phyloP scores from a whole-genome alignment of 2,329 filamentous ascomycete genomes.

The Claviceps pazoutovae region DNA sequence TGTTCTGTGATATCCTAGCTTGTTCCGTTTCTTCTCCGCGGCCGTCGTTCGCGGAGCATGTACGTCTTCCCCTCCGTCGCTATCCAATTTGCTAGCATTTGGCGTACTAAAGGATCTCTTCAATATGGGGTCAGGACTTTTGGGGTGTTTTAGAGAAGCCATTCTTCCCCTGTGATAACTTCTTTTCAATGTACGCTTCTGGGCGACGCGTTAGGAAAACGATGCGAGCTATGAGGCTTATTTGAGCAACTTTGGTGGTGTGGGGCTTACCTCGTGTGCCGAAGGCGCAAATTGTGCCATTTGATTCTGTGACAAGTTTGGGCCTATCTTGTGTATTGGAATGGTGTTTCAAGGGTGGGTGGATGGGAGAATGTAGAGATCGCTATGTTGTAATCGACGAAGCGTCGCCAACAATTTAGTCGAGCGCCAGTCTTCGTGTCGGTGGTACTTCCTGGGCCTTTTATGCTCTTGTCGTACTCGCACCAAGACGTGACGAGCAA shows the following conservation, averaged over 20 bases:
- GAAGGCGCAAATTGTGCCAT: constrained; percentile 3
- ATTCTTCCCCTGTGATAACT: constrained; percentile 1
- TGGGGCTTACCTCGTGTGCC: constrained; percentile 3
- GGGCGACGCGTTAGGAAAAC: not conserved
- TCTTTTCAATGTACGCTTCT: not conserved
- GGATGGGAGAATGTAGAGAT: too few relatives aligned
- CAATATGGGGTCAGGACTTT: constrained; percentile 22
- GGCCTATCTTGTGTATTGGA: not conserved
- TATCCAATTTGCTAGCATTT: constrained; percentile 29
- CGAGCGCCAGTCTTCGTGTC: not conserved
- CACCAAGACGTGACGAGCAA: not conserved
- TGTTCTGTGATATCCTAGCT: constrained; percentile 87
- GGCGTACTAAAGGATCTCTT: constrained; percentile 38
- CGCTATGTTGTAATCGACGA: not conserved
- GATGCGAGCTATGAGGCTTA: not conserved
- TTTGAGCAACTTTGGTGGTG: not conserved
- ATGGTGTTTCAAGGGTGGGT: not conserved
- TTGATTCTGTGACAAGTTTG: not conserved
- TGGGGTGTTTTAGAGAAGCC: constrained; percentile 12
- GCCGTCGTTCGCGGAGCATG: constrained; percentile 17
- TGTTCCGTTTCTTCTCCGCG: constrained; percentile 59
- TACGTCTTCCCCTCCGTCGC: constrained; percentile 15
- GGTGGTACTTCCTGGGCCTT: not conserved
- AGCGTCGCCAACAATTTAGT: not conserved
- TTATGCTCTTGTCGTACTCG: not conserved